Evolutionary conservation across 805 yeast genomes (phyloP).

Genomic region (Ogataea salicorniae): DNA sequence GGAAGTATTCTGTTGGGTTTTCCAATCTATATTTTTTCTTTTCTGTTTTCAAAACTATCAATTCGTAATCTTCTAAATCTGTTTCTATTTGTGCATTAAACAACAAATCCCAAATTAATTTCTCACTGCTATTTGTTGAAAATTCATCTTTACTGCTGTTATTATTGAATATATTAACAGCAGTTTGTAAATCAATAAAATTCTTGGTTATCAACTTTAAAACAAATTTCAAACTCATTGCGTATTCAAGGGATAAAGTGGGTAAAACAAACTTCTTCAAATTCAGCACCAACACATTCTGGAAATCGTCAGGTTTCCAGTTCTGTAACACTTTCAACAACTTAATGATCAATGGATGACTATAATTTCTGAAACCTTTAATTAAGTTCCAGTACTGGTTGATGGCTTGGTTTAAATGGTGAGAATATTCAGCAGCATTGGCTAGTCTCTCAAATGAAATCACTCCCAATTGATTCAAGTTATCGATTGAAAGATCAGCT

Average conservation of each 20-base stretch:
- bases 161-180: constrained; percentile 29
- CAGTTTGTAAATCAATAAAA: constrained; percentile 29
- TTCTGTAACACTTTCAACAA: constrained; percentile 28
- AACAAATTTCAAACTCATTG: constrained; percentile 32
- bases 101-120: constrained; percentile 22
- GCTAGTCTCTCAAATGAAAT: constrained; percentile 24
- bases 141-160: constrained; percentile 14
- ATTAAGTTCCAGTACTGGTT: constrained; percentile 23
- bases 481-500: constrained; percentile 11
- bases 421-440: constrained; percentile 30
- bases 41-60: constrained; percentile 12
- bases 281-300: constrained; percentile 19
- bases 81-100: constrained; percentile 14
- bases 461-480: constrained; percentile 22
- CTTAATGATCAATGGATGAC: constrained; percentile 5
- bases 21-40: constrained; percentile 11
- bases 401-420: constrained; percentile 22
- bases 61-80: constrained; percentile 15
- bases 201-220: constrained; percentile 34
- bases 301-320: constrained; percentile 35
- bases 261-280: constrained; percentile 26
- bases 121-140: constrained; percentile 12
- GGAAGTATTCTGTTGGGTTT: constrained; percentile 15
- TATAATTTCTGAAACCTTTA: constrained; percentile 17
- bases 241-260: constrained; percentile 31